A percentile compares a stretch with the other conserved stretches of the same genome.
Conservation (phyloP, 495 filamentous ascomycete genomes). For the Talaromyces proteolyticus region DNA sequence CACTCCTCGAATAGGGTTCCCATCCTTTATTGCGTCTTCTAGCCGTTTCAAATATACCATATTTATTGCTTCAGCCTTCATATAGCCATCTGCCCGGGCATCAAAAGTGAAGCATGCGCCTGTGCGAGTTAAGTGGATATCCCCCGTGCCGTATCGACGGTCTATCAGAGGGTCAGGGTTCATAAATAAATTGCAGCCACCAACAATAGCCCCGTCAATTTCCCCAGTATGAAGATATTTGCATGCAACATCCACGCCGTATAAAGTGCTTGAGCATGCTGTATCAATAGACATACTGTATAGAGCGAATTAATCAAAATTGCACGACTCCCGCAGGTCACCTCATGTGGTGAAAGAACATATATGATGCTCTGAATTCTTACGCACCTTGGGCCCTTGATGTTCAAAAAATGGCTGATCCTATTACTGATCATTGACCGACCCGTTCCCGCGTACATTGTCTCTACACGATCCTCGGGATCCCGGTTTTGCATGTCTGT, state of each 20-base stretch:
- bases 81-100: constrained; percentile 56
- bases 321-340: no score
- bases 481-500: constrained; percentile 21
- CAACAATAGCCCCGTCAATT: constrained; percentile 38
- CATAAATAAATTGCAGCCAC: constrained; percentile 33
- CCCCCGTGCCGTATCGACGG: constrained; percentile 14
- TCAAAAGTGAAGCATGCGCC: constrained; percentile 54
- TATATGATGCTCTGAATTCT: no score
- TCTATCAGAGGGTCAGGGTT: constrained; percentile 16
- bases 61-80: constrained; percentile 47
- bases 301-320: neutral
- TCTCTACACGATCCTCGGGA: constrained; percentile 16
- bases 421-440: constrained; percentile 20
- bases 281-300: constrained; percentile 25
- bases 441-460: constrained; percentile 13
- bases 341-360: no score
- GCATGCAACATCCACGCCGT: constrained; percentile 22
- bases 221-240: constrained; percentile 15
- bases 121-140: neutral
- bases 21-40: constrained; percentile 21
- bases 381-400: constrained; percentile 19
- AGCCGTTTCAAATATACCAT: constrained; percentile 28
- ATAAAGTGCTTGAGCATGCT: constrained; percentile 20
- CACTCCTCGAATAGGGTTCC: constrained; percentile 31
- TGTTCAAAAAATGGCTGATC: constrained; percentile 23